These are phyloP conservation scores for Hippophae tibetana DNA, from an alignment of 306 rosid species.

Conservation along the genomic window DNA sequence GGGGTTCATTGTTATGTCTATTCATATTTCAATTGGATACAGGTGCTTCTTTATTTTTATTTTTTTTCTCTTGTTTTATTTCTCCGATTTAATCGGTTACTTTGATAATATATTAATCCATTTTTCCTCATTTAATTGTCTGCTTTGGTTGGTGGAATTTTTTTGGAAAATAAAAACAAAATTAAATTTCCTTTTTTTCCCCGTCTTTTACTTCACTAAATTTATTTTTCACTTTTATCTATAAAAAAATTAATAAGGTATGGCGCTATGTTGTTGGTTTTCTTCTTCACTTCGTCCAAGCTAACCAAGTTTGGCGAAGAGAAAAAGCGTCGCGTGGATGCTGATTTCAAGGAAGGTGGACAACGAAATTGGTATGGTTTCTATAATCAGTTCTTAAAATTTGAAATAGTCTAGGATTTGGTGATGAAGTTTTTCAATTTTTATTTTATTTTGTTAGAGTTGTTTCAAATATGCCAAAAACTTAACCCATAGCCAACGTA, in stretches of 20 bases:
- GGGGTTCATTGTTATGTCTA: slow-evolving; percentile 59
- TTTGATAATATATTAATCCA: too few relatives aligned
- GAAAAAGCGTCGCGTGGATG: slow-evolving; percentile 57
- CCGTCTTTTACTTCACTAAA: background rate
- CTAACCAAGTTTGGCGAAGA: slow-evolving; percentile 75
- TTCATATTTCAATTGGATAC: slow-evolving; percentile 50
- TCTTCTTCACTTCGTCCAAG: slow-evolving; percentile 71
- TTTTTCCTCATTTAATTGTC: background rate
- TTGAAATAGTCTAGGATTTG: background rate
- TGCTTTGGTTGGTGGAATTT: background rate
- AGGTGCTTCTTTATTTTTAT: slow-evolving; percentile 27
- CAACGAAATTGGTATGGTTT: slow-evolving; percentile 68
- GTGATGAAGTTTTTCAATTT: background rate
- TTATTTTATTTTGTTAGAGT: background rate
- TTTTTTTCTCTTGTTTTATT: background rate
- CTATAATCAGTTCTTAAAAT: background rate
- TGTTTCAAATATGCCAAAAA: too few relatives aligned
- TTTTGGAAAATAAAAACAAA: background rate
- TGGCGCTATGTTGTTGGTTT: slow-evolving; percentile 65
- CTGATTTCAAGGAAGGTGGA: slow-evolving; percentile 81
- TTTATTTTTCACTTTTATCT: background rate
- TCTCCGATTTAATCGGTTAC: background rate
- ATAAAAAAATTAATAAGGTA: slow-evolving; percentile 26
- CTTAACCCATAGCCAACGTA: too few relatives aligned
- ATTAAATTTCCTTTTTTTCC: background rate